Evolutionary conservation across 148 eudicot species (phyloP).

Genomic region (Persicaria tinctoria): DNA sequence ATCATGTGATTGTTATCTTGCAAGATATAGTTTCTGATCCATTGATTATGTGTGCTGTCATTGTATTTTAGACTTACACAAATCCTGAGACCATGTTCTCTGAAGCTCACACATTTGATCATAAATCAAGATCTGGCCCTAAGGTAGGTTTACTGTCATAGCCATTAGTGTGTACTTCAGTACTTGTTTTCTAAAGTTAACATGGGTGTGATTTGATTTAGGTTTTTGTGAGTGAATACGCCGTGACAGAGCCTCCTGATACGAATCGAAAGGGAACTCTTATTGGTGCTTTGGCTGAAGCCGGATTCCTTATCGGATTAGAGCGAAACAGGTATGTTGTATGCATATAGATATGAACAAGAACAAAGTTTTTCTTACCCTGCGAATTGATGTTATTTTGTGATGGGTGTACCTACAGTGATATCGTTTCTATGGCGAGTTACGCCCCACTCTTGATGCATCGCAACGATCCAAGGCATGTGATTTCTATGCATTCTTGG

Average conservation of each 20-base stretch:
- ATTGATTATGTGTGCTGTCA: background rate
- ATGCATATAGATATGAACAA: background rate
- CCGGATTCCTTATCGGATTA: constrained; percentile 73
- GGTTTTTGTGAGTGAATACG: constrained; percentile 92
- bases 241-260: constrained; percentile 39
- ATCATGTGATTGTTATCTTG: background rate
- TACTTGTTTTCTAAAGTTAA: background rate
- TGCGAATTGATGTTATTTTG: background rate
- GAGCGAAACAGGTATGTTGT: constrained; percentile 49
- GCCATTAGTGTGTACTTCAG: background rate
- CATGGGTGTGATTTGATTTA: constrained; percentile 7
- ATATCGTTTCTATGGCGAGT: constrained; percentile 5
- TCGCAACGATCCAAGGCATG: constrained; percentile 6
- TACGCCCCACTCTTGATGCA: constrained; percentile 13
- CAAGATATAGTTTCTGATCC: background rate
- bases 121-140: constrained; percentile 37
- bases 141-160: constrained; percentile 26
- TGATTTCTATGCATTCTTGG: background rate
- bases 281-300: constrained; percentile 64
- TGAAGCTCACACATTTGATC: constrained; percentile 34
- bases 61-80: constrained; percentile 27
- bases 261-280: constrained; percentile 40
- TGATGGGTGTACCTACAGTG: background rate
- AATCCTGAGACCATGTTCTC: constrained; percentile 34
- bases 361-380: background rate